Evolutionary conservation across 345 rosid species (phyloP).

Genomic region (Isatis tinctoria): DNA sequence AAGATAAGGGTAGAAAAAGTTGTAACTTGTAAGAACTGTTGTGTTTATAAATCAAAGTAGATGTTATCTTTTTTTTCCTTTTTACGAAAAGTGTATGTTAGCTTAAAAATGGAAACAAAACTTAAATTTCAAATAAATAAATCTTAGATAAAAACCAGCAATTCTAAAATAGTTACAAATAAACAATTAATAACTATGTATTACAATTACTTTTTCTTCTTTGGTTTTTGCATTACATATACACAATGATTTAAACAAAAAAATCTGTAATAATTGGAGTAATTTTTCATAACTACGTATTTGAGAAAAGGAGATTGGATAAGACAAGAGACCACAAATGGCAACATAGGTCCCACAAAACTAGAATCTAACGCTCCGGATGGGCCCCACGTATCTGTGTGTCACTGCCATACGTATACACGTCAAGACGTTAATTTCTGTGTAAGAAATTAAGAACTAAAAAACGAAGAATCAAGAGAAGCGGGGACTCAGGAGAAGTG

Average conservation of each 20-base stretch:
- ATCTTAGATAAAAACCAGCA: background rate
- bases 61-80: background rate
- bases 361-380: slow-evolving; percentile 22
- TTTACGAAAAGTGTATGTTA: slow-evolving; percentile 3
- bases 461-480: slow-evolving; percentile 1
- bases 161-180: background rate
- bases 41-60: background rate
- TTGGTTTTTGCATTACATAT: background rate
- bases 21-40: background rate
- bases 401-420: background rate
- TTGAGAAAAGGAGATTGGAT: slow-evolving; percentile 1
- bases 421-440: slow-evolving; percentile 19
- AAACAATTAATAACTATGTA: background rate
- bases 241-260: background rate
- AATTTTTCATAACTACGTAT: background rate
- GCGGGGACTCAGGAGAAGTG: background rate
- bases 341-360: background rate
- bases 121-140: background rate
- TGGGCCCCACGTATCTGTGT: background rate
- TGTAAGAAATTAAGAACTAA: slow-evolving; percentile 1
- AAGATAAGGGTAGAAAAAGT: background rate
- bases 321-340: slow-evolving; percentile 27
- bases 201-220: background rate
- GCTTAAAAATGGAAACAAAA: background rate
- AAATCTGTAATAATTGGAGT: background rate